A percentile compares a stretch with the other conserved stretches of the same genome.
phyloP scores from a whole-genome alignment of 805 yeast genomes.

The Wickerhamomyces mucosus region DNA sequence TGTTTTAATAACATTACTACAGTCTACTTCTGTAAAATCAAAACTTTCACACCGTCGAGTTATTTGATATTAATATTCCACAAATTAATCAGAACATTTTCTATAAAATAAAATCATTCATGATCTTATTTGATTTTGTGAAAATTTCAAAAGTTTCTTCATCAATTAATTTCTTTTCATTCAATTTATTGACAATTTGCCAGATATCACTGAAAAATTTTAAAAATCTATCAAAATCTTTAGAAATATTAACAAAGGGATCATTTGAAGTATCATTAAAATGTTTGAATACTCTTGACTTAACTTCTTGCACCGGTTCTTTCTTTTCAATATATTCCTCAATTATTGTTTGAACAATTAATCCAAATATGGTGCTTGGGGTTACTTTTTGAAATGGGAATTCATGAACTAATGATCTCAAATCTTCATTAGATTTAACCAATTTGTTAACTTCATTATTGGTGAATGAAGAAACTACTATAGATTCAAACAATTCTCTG shows the following conservation, averaged over 20 bases:
- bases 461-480: conserved; percentile 39
- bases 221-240: not conserved
- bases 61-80: too few relatives aligned
- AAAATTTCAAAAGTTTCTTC: too few relatives aligned
- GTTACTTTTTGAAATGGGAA: conserved; percentile 52
- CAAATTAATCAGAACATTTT: too few relatives aligned
- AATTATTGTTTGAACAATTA: conserved; percentile 38
- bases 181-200: not conserved
- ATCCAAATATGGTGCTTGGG: conserved; percentile 57
- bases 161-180: too few relatives aligned
- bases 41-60: too few relatives aligned
- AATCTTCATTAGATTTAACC: conserved; percentile 34
- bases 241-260: not conserved
- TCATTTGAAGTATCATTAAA: not conserved
- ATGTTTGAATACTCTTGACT: not conserved
- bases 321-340: conserved; percentile 11
- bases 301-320: conserved; percentile 1
- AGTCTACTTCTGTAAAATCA: too few relatives aligned
- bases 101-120: too few relatives aligned
- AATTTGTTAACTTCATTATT: conserved; percentile 53
- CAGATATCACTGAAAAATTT: not conserved
- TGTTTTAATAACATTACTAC: too few relatives aligned
- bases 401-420: conserved; percentile 47
- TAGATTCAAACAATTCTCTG: conserved; percentile 46
- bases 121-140: too few relatives aligned